Evolutionary conservation across 2,329 filamentous ascomycete genomes (phyloP).

Genomic region (Escovopsis sp.): DNA sequence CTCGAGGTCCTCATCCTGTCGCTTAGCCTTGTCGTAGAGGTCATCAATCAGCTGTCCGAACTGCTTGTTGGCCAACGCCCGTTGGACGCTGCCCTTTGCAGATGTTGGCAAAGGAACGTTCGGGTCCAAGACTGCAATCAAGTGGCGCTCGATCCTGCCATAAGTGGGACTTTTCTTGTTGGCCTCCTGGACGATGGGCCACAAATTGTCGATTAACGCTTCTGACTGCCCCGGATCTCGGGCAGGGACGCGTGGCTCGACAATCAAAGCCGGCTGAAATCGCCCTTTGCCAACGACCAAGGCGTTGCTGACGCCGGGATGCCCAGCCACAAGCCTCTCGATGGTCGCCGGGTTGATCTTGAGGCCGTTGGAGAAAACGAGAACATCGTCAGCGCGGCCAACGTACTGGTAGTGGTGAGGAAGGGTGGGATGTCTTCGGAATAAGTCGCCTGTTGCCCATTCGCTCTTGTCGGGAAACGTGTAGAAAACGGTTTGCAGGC

Average conservation of each 20-base stretch:
- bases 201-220: constrained; percentile 26
- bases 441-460: constrained; percentile 23
- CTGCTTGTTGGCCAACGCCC: constrained; percentile 20
- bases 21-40: constrained; percentile 19
- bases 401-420: constrained; percentile 19
- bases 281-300: constrained; percentile 26
- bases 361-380: constrained; percentile 25
- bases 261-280: constrained; percentile 31
- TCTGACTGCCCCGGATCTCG: constrained; percentile 7
- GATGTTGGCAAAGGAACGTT: constrained; percentile 28
- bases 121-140: constrained; percentile 23
- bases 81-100: constrained; percentile 30
- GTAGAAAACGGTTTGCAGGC: constrained; percentile 20
- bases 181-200: constrained; percentile 25
- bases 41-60: constrained; percentile 28
- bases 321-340: constrained; percentile 16
- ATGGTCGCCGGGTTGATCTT: constrained; percentile 26
- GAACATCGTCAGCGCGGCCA: constrained; percentile 24
- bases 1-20: background rate
- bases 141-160: constrained; percentile 26
- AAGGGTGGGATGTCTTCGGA: constrained; percentile 18
- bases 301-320: constrained; percentile 15
- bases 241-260: constrained; percentile 26
- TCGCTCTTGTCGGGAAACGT: constrained; percentile 20
- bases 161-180: constrained; percentile 30